Evolutionary conservation across 345 rosid species (phyloP), one percentile per base, ranked within the genome.

Genomic region (Hypericum androsaemum): DNA sequence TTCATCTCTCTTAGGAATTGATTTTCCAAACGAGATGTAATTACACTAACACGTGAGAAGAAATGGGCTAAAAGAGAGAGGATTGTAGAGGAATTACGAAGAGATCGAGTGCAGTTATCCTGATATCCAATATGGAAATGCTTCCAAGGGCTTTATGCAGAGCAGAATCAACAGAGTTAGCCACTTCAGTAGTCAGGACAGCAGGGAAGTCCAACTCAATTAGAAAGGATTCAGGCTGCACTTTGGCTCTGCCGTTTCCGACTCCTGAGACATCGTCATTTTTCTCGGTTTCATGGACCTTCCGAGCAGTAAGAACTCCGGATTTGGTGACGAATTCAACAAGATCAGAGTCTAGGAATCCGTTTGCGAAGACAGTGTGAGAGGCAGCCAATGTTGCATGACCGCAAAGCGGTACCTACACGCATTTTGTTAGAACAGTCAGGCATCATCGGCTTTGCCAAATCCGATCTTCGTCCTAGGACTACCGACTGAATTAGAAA

Each of bases 361-460:
- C 78, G 28, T 61, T 68, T 0, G 85, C 43, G 57, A 89, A 86
- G 36, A 82, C 80, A 14, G 59, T 28, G 51, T 90, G 87, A 0
- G 96, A 77, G 60, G 96, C 79, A 12, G 96, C 96, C 43, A 90
- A 61, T 22, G 96, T 90, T 39, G 80, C 98, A 65, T 90, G 98
- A 22, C 95, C 96, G 43, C 98, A 82, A 7, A 90, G 82, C 5
- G 67, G 28, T n/a, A 82, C 79, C 95, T 89, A 72, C 54, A 22
- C 2, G 4, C 2, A 22, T 22, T 22, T 22, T 22, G 32, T 22
- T 4, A 4, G 32, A 22, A 22, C 4, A 22, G 32, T 22, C 32
- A 22, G 1, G 1, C 32, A 4, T 22, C 4, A 22, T 22, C 32
- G 32, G 2, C 2, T 22, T 22, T 22, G 1, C 32, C 32, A 22